These are phyloP conservation scores for Sclerotinia minor DNA, from an alignment of 2,329 filamentous ascomycete genomes.

Conservation along the genomic window DNA sequence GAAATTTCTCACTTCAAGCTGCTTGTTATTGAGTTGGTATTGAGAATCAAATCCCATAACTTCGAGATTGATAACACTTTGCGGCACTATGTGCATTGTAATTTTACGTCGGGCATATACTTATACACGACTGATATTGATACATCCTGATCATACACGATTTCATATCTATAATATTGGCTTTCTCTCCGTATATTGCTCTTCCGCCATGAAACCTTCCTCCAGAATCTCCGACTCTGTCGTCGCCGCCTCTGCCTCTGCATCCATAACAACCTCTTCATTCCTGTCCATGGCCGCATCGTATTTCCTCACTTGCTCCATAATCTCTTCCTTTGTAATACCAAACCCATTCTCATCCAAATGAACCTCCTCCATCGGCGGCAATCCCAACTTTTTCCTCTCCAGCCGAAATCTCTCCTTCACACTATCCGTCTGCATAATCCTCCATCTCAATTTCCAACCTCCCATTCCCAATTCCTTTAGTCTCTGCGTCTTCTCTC, in stretches of 20 bases:
- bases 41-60: background rate
- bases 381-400: conserved; percentile 65
- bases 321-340: conserved; percentile 38
- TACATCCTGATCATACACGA: conserved; percentile 25
- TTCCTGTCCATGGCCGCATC: conserved; percentile 49
- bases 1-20: background rate
- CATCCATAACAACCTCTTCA: conserved; percentile 44
- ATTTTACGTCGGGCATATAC: conserved; percentile 13
- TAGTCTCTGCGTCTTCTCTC: conserved; percentile 73
- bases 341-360: conserved; percentile 45
- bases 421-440: conserved; percentile 76
- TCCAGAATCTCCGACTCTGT: conserved; percentile 45
- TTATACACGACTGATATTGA: conserved; percentile 22
- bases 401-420: conserved; percentile 66
- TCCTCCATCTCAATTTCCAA: conserved; percentile 84
- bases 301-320: conserved; percentile 43
- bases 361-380: conserved; percentile 47
- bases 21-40: background rate
- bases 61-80: background rate
- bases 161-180: conserved; percentile 30
- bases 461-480: conserved; percentile 86
- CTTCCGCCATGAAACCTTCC: conserved; percentile 43
- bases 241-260: conserved; percentile 41
- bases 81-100: background rate
- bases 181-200: conserved; percentile 41